These are phyloP conservation scores for Tubosaeta sp. DNA, from an alignment of 768 basidiomycete species.

Conservation along the genomic window DNA sequence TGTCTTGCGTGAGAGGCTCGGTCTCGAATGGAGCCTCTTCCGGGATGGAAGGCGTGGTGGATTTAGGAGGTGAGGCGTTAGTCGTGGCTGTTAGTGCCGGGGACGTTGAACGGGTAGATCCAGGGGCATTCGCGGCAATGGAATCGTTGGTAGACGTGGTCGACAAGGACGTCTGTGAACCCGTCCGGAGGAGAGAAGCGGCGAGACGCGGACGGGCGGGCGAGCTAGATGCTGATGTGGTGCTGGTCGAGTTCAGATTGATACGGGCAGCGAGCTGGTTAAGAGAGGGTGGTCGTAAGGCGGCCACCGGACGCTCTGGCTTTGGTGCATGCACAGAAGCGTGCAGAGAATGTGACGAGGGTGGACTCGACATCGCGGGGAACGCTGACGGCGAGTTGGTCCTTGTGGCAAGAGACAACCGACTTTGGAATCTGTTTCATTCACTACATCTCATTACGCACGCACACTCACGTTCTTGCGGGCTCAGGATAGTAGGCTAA, in stretches of 20 bases:
- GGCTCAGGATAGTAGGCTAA: too few relatives aligned
- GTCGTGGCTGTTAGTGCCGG: slow-evolving; percentile 48
- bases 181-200: slow-evolving; percentile 67
- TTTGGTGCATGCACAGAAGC: slow-evolving; percentile 34
- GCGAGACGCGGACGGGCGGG: slow-evolving; percentile 64
- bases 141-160: slow-evolving; percentile 54
- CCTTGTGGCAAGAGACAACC: slow-evolving; percentile 9
- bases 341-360: slow-evolving; percentile 27
- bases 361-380: slow-evolving; percentile 29
- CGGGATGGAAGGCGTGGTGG: slow-evolving; percentile 38
- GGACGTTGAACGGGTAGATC: slow-evolving; percentile 59
- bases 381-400: slow-evolving; percentile 13
- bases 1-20: slow-evolving; percentile 60
- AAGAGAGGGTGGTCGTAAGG: slow-evolving; percentile 60
- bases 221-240: slow-evolving; percentile 21
- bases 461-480: too few relatives aligned
- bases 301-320: slow-evolving; percentile 33
- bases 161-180: slow-evolving; percentile 49
- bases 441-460: too few relatives aligned
- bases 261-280: slow-evolving; percentile 82
- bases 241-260: slow-evolving; percentile 37
- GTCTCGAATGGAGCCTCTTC: slow-evolving; percentile 32
- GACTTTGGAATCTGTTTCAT: neutral
- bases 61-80: slow-evolving; percentile 39
- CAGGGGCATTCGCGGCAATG: slow-evolving; percentile 58